phyloP scores from a whole-genome alignment of 768 basidiomycete species.

The Tremella fuciformis region DNA sequence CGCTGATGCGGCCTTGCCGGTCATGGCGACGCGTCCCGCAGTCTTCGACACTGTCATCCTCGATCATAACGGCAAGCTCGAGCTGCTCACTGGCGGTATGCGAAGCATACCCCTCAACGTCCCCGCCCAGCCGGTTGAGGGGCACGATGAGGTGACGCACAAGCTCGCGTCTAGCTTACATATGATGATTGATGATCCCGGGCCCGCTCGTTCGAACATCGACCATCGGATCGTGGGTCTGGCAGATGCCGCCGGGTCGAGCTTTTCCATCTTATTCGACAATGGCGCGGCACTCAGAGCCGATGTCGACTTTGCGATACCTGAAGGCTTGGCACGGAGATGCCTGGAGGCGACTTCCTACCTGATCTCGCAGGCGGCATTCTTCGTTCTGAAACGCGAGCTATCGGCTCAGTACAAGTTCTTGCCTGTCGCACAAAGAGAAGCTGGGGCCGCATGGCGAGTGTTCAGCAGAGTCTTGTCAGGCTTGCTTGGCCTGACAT shows the following conservation, averaged over 20 bases:
- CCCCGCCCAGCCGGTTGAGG: conserved; percentile 7
- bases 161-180: conserved; percentile 29
- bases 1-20: conserved; percentile 60
- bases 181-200: conserved; percentile 26
- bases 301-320: conserved; percentile 61
- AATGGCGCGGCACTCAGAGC: conserved; percentile 58
- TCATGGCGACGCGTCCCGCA: conserved; percentile 63
- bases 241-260: conserved; percentile 58
- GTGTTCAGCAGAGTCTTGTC: conserved; percentile 15
- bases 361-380: conserved; percentile 60
- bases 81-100: conserved; percentile 64
- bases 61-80: conserved; percentile 59
- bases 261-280: conserved; percentile 59
- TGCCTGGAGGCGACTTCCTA: conserved; percentile 65
- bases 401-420: conserved; percentile 7
- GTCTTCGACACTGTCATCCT: conserved; percentile 70
- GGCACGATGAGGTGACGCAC: conserved; percentile 26
- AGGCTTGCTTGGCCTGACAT: conserved; percentile 15
- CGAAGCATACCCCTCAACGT: conserved; percentile 46
- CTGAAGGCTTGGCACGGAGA: conserved; percentile 60
- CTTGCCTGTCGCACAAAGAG: not conserved
- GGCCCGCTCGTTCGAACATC: not conserved
- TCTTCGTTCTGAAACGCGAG: conserved; percentile 63
- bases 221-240: conserved; percentile 54
- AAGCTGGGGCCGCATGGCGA: conserved; percentile 10